phyloP scores from a whole-genome alignment of 257 asterid species.

The Thymus mandschuricus region DNA sequence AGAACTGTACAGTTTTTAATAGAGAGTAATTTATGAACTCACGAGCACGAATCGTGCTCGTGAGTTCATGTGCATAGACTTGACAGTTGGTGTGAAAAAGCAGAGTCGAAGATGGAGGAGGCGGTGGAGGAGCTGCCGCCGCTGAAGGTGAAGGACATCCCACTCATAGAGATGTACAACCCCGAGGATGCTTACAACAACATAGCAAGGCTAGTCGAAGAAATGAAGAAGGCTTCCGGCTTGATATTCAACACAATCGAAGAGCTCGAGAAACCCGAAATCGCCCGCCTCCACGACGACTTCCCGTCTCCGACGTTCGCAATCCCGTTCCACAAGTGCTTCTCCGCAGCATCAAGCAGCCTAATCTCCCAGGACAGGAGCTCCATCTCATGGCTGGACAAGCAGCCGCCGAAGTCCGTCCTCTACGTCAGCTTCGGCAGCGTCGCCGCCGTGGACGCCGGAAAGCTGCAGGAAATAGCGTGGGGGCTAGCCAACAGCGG shows the following conservation, averaged over 20 bases:
- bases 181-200: conserved; percentile 18
- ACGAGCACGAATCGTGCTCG: no score
- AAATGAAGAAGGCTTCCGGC: conserved; percentile 38
- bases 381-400: conserved; percentile 50
- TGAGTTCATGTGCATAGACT: no score
- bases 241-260: conserved; percentile 37
- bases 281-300: conserved; percentile 27
- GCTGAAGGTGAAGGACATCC: conserved; percentile 43
- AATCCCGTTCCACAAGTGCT: conserved; percentile 43
- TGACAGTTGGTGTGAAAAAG: no score
- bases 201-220: conserved; percentile 29
- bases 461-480: conserved; percentile 35
- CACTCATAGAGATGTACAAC: conserved; percentile 20
- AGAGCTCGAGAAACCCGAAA: conserved; percentile 37
- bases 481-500: conserved; percentile 43
- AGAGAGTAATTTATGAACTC: no score
- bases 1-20: no score
- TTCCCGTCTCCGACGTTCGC: conserved; percentile 24
- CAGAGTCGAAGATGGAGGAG: conserved; percentile 40
- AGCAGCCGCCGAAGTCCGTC: conserved; percentile 44
- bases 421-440: conserved; percentile 58
- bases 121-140: conserved; percentile 41
- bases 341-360: conserved; percentile 46
- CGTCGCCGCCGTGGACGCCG: conserved; percentile 32
- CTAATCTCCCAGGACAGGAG: conserved; percentile 37